These are phyloP conservation scores for Cryphonectria naterciae DNA, from an alignment of 2,329 filamentous ascomycete species.

Conservation along the genomic window DNA sequence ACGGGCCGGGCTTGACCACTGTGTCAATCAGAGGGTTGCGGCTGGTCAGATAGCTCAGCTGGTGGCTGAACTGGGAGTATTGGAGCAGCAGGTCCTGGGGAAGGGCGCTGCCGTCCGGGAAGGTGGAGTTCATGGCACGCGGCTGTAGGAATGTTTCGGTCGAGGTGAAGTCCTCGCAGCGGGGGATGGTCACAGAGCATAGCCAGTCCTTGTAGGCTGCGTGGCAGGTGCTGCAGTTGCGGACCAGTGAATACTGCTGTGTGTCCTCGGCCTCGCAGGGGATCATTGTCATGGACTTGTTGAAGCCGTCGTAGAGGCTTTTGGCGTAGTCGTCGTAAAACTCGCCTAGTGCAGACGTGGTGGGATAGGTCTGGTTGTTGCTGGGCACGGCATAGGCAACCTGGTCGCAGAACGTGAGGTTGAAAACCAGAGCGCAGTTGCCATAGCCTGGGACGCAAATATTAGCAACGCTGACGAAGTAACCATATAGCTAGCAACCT, in stretches of 20 bases:
- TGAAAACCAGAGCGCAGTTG: slow-evolving; percentile 84
- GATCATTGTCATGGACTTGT: slow-evolving; percentile 79
- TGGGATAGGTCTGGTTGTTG: slow-evolving; percentile 67
- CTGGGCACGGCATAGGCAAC: slow-evolving; percentile 91
- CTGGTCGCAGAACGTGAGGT: slow-evolving; percentile 86
- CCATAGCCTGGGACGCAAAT: slow-evolving; percentile 53
- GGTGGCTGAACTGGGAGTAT: slow-evolving; percentile 32
- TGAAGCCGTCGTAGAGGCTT: slow-evolving; percentile 75
- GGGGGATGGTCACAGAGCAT: slow-evolving; percentile 88
- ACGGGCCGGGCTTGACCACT: slow-evolving; percentile 78
- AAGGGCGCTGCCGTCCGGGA: slow-evolving; percentile 68
- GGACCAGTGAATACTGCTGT: slow-evolving; percentile 79
- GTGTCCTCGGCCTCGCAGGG: slow-evolving; percentile 78
- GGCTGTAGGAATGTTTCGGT: slow-evolving; percentile 58
- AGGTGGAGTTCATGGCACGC: slow-evolving; percentile 73
- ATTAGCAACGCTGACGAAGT: not conserved
- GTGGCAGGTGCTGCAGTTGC: slow-evolving; percentile 75
- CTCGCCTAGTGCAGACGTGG: slow-evolving; percentile 62
- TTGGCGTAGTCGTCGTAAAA: slow-evolving; percentile 80
- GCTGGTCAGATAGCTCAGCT: slow-evolving; percentile 52
- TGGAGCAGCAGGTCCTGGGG: slow-evolving; percentile 41
- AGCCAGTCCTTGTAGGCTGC: slow-evolving; percentile 91
- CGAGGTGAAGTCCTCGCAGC: slow-evolving; percentile 80
- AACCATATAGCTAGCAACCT: not conserved
- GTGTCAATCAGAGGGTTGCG: slow-evolving; percentile 76